A percentile compares a stretch with the other conserved stretches of the same genome.
Conservation (phyloP, 2,329 filamentous ascomycete species). For the Orbilia blumenaviensis region DNA sequence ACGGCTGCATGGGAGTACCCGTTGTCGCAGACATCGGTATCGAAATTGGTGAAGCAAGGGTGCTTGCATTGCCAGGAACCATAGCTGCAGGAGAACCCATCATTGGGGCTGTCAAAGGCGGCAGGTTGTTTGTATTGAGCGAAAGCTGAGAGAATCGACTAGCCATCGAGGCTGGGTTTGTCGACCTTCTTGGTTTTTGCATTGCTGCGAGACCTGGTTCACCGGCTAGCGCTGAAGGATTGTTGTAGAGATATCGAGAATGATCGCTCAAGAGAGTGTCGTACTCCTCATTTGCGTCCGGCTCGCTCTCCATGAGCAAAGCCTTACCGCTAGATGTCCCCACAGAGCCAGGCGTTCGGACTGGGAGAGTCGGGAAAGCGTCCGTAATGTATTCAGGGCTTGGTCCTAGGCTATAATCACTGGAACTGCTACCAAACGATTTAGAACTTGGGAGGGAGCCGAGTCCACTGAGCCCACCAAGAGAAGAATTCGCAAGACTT, state of each 20-base stretch:
- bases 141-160: constrained; percentile 48
- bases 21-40: constrained; percentile 47
- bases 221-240: constrained; percentile 13
- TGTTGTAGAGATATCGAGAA: constrained; percentile 50
- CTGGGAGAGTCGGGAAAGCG: constrained; percentile 35
- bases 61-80: constrained; percentile 42
- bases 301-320: constrained; percentile 53
- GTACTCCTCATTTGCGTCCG: constrained; percentile 49
- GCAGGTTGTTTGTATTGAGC: constrained; percentile 51
- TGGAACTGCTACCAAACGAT: constrained; percentile 45
- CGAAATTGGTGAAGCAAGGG: constrained; percentile 48
- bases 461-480: constrained; percentile 34
- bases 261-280: constrained; percentile 48
- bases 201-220: constrained; percentile 32
- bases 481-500: constrained; percentile 38
- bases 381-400: constrained; percentile 51
- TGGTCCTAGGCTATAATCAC: constrained; percentile 47
- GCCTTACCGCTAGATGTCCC: constrained; percentile 51
- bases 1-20: constrained; percentile 39
- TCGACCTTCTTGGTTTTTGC: constrained; percentile 47
- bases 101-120: constrained; percentile 33
- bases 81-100: constrained; percentile 48
- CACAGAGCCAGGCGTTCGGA: constrained; percentile 29
- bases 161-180: constrained; percentile 46
- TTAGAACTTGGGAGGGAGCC: constrained; percentile 41